Evolutionary conservation across 495 filamentous ascomycete genomes (phyloP).

Genomic region (Aspergillus hancockii): DNA sequence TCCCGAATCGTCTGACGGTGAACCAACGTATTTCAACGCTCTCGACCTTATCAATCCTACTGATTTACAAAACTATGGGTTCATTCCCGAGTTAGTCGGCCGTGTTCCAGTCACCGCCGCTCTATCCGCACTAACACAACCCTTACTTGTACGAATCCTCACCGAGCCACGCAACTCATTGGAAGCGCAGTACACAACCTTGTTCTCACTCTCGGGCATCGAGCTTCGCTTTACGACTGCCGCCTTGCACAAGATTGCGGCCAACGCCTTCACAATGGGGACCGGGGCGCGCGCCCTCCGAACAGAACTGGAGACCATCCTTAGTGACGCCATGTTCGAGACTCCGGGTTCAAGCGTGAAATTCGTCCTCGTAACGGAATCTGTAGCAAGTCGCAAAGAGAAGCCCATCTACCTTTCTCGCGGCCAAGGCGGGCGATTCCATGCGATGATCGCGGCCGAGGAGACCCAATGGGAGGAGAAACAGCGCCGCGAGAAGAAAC

Average conservation of each 20-base stretch:
- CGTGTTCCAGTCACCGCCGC: constrained; percentile 87
- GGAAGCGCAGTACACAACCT: constrained; percentile 78
- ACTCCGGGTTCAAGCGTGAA: constrained; percentile 71
- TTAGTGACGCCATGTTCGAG: constrained; percentile 91
- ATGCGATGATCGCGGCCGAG: constrained; percentile 58
- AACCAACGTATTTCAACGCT: constrained; percentile 66
- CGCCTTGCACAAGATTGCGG: constrained; percentile 77
- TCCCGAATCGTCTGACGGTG: constrained; percentile 29
- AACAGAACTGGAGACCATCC: constrained; percentile 83
- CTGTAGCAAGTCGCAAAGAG: constrained; percentile 64
- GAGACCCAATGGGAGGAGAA: constrained; percentile 64
- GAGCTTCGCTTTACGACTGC: constrained; percentile 80
- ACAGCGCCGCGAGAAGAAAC: constrained; percentile 33
- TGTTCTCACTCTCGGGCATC: constrained; percentile 81
- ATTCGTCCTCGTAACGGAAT: constrained; percentile 75
- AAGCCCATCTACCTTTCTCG: constrained; percentile 62
- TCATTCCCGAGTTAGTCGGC: constrained; percentile 93
- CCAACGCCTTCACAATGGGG: constrained; percentile 69
- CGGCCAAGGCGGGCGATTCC: constrained; percentile 60
- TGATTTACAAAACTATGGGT: constrained; percentile 87
- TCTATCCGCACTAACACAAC: constrained; percentile 74
- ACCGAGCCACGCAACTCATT: constrained; percentile 90
- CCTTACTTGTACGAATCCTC: constrained; percentile 80
- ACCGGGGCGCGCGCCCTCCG: constrained; percentile 87
- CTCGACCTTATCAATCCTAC: constrained; percentile 78